These are phyloP conservation scores for Agaricus sinodeliciosus DNA, from an alignment of 768 basidiomycete genomes.

Conservation along the genomic window DNA sequence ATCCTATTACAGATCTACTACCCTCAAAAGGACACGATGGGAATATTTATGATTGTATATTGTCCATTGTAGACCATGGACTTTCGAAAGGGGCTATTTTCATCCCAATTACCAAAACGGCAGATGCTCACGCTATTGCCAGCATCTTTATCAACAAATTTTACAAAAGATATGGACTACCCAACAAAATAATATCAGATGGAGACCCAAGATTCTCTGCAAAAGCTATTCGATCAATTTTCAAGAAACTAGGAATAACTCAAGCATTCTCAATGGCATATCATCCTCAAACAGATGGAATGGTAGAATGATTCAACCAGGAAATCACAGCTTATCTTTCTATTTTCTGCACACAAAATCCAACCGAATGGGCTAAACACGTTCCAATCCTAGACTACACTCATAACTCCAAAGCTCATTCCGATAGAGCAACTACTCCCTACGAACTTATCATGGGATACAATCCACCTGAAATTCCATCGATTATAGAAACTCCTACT, in stretches of 20 bases:
- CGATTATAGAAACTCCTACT: background rate
- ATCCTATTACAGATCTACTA: background rate
- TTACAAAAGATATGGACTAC: slow-evolving; percentile 7
- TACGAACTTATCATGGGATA: background rate
- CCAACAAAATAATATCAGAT: slow-evolving; percentile 12
- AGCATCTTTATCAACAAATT: background rate
- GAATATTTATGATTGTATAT: too few species aligned
- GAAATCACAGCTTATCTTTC: slow-evolving; percentile 16
- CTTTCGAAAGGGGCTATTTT: slow-evolving; percentile 9
- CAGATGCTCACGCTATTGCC: slow-evolving; percentile 6
- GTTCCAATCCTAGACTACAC: background rate
- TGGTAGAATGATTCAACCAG: slow-evolving; percentile 17
- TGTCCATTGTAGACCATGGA: slow-evolving; percentile 2
- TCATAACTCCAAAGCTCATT: background rate
- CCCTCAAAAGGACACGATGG: background rate
- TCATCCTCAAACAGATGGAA: slow-evolving; percentile 25
- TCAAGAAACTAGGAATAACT: slow-evolving; percentile 13
- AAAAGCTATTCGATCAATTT: slow-evolving; percentile 14
- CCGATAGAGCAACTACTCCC: background rate
- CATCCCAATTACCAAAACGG: slow-evolving; percentile 1
- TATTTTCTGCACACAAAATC: background rate
- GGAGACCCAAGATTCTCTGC: slow-evolving; percentile 19
- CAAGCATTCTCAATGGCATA: slow-evolving; percentile 24
- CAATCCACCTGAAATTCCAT: background rate
- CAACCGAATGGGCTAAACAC: background rate